These are phyloP conservation scores for Phytophthora boehmeriae DNA, from an alignment of 352 stramenopile genomes.

Conservation along the genomic window DNA sequence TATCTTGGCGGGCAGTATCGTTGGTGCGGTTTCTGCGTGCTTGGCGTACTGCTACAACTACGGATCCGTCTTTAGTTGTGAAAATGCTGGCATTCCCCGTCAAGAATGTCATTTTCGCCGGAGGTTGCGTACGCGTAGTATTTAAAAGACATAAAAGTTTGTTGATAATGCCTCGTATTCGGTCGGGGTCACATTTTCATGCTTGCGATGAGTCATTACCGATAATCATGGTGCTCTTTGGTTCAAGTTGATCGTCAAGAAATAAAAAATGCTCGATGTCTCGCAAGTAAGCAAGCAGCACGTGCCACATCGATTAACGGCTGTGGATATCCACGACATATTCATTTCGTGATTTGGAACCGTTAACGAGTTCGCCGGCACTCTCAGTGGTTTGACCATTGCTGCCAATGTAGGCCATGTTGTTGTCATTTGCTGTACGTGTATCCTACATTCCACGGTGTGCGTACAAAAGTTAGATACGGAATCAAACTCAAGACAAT, in stretches of 20 bases:
- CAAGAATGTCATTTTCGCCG: neutral
- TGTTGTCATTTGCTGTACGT: constrained; percentile 12
- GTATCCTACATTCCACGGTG: constrained; percentile 21
- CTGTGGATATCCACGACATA: constrained; percentile 38
- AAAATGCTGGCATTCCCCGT: constrained; percentile 38
- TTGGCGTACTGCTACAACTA: constrained; percentile 71
- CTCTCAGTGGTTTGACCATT: constrained; percentile 20
- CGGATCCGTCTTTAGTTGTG: constrained; percentile 58
- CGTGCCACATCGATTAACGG: constrained; percentile 27
- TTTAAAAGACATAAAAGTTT: neutral
- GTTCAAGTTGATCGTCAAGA: no score
- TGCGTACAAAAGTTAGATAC: constrained; percentile 3
- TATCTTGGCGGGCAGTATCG: constrained; percentile 70
- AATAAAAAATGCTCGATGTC: no score
- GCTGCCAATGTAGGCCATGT: constrained; percentile 29
- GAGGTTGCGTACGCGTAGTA: neutral
- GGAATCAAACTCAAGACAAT: no score
- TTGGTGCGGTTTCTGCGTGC: constrained; percentile 44
- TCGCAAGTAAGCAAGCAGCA: no score
- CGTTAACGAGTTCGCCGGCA: constrained; percentile 20
- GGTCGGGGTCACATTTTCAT: no score
- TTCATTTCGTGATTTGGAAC: constrained; percentile 16
- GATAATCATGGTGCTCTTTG: no score
- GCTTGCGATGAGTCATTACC: no score
- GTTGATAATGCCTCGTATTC: no score